These are phyloP conservation scores for Ceratocystis diversiconidia DNA, from an alignment of 2,329 filamentous ascomycete genomes.

Conservation along the genomic window DNA sequence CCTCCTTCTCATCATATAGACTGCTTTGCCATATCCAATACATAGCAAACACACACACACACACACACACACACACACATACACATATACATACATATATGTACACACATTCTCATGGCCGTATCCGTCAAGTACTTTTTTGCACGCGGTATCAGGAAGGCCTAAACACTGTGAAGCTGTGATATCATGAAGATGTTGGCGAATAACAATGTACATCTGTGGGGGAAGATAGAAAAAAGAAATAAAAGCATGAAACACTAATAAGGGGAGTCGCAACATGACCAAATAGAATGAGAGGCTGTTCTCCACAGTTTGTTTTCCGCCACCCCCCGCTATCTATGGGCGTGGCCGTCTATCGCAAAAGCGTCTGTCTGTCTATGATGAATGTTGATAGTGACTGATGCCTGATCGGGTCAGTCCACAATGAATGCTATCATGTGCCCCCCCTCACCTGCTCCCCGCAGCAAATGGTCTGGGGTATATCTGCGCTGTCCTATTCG, in stretches of 20 bases:
- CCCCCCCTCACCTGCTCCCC: too few relatives aligned
- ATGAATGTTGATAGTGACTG: neutral
- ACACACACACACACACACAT: neutral
- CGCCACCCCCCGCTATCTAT: neutral
- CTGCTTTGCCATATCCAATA: neutral
- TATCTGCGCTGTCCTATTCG: neutral
- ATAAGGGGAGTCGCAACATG: neutral
- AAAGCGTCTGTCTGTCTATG: neutral
- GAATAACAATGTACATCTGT: conserved; percentile 3
- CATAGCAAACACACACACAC: neutral
- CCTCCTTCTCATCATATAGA: neutral
- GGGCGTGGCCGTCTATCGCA: neutral
- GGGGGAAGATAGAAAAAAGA: neutral
- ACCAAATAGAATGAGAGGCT: neutral
- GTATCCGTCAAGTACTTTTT: too few relatives aligned
- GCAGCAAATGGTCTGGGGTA: too few relatives aligned
- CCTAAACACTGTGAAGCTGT: neutral
- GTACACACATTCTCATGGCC: neutral
- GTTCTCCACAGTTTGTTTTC: neutral
- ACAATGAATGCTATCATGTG: too few relatives aligned
- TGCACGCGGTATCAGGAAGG: neutral
- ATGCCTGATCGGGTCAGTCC: too few relatives aligned
- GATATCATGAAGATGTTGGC: neutral
- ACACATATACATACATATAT: neutral
- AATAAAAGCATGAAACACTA: neutral